Conservation (phyloP, 305 asterid genomes). For the Solanum hybrid region DNA sequence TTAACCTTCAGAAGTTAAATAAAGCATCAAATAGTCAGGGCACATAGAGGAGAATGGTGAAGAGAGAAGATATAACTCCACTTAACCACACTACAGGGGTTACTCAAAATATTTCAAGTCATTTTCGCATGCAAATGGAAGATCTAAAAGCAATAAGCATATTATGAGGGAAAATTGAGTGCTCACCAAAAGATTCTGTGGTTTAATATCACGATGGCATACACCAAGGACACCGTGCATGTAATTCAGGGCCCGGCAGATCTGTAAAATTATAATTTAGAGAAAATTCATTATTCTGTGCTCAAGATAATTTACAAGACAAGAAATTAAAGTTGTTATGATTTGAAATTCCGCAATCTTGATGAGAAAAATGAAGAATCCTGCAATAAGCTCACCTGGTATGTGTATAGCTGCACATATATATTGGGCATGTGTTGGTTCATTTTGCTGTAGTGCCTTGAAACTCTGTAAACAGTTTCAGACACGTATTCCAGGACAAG, state of each 20-base stretch:
- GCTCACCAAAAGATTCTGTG: slow-evolving; percentile 83
- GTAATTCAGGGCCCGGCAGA: slow-evolving; percentile 74
- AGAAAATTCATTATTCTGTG: neutral
- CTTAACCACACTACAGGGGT: neutral
- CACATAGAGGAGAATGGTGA: neutral
- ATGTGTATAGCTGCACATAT: too few relatives aligned
- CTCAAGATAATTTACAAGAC: neutral
- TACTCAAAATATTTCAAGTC: neutral
- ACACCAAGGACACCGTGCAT: slow-evolving; percentile 70
- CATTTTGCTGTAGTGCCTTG: too few relatives aligned
- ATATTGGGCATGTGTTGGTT: too few relatives aligned
- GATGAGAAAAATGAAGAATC: too few relatives aligned
- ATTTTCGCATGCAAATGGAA: neutral
- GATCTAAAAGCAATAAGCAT: neutral
- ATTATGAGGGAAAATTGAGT: neutral
- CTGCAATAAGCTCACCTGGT: too few relatives aligned
- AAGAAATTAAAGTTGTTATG: too few relatives aligned
- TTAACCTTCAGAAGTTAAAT: slow-evolving; percentile 46
- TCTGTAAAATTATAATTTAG: slow-evolving; percentile 29
- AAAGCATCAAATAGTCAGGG: neutral
- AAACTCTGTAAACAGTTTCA: too few relatives aligned
- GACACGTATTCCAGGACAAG: too few relatives aligned
- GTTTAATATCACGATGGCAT: slow-evolving; percentile 89
- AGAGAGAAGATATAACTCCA: neutral
- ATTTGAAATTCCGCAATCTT: too few relatives aligned